Base-by-base conservation (phyloP, 2,329 filamentous ascomycete species). In the Fusarium cyanostomum region DNA sequence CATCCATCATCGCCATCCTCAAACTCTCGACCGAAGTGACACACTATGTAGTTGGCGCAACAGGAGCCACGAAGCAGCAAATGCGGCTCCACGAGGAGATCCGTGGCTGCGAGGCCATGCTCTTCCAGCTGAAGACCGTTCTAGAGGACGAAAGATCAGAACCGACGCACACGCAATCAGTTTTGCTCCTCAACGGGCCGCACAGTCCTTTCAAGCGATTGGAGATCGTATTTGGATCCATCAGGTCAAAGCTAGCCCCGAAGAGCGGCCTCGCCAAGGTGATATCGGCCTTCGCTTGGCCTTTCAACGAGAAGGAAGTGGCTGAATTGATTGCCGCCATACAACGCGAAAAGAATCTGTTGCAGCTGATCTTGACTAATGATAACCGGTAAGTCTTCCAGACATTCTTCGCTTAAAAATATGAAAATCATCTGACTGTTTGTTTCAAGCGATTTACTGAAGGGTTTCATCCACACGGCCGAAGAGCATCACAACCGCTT, bases 1-100 rank as follows among this genome's bases (percentile, higher is more conserved):
- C 69, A 3, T 70, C 61, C 43, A 49, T 70, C 39, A 65, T 68
- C 26, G 65, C 67, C 10, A 46, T 71, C 11, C n/a, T 71, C 24
- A 54, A 71, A 31, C 42, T 70, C 0, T 62, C 56, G 1, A 35
- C 52, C 6, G 42, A 62, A 24, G 66, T 71, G 7, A 46, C 65
- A 39, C 39, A 58, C 24, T 70, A 65, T 42, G 59, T 70, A n/a
- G 66, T 42, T 13, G n/a, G 35, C 7, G 57, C 62, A 7, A 21
- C 43, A 13, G 66, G 67, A 18, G 59, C 64, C 1, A 42, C 50
- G 9, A 55, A 64, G 10, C 61, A 63, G 13, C 52, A 64, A 13
- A 60, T 35, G n/a, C 24, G 54, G 6, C 53, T 70, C 6, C 63
- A 60, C 24, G 46, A 64, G 10, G 67, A 67, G 18, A 27, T 70